Conservation (phyloP, 441 rosid genomes). For the Corymbia citriodora region DNA sequence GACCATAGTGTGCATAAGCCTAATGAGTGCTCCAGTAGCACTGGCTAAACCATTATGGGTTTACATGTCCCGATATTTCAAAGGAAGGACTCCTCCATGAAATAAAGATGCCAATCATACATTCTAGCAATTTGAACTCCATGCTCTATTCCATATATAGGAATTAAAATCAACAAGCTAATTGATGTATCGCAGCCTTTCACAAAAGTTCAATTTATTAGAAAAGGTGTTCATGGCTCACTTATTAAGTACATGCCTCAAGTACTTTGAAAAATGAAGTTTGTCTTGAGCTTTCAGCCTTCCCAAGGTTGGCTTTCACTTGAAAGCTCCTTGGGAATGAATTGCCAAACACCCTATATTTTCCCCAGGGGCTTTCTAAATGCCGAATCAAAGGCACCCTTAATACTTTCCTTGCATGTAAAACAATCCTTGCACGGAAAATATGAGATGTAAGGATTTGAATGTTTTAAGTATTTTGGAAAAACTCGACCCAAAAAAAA, state of each 20-base stretch:
- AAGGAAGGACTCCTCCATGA: background rate
- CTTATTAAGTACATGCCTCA: background rate
- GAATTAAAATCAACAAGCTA: background rate
- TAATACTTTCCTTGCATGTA: background rate
- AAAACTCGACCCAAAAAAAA: no score
- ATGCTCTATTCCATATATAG: background rate
- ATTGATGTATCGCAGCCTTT: background rate
- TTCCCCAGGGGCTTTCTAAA: no score
- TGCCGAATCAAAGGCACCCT: background rate
- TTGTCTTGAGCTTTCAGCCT: background rate
- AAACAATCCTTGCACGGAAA: background rate
- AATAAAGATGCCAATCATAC: background rate
- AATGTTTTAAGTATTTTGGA: background rate
- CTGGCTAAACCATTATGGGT: background rate
- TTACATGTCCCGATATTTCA: background rate
- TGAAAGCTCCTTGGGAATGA: no score
- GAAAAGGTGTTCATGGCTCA: background rate
- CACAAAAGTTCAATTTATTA: background rate
- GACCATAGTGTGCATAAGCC: no score
- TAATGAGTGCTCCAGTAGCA: no score
- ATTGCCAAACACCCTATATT: no score
- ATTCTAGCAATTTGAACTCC: background rate
- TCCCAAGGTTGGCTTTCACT: no score
- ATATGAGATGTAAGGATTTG: background rate
- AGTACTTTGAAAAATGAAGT: background rate